These are phyloP conservation scores for Zarea fungicola DNA, from an alignment of 2,329 filamentous ascomycete species.

Conservation along the genomic window DNA sequence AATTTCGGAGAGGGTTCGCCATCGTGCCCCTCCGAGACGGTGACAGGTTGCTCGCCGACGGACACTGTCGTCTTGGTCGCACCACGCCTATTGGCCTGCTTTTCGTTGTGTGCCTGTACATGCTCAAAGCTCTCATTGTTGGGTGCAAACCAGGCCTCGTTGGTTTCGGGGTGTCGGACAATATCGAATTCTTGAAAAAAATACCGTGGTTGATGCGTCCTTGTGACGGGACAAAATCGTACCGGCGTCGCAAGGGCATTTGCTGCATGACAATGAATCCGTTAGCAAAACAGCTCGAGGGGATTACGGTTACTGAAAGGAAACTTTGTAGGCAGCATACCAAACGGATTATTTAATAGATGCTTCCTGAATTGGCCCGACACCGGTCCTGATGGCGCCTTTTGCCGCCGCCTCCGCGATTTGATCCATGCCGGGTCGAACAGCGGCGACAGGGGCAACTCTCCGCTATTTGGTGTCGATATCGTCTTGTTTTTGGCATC, in stretches of 20 bases:
- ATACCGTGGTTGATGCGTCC: constrained; percentile 46
- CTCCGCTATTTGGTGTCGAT: constrained; percentile 38
- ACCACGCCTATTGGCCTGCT: not conserved
- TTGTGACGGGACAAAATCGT: constrained; percentile 50
- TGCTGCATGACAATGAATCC: constrained; percentile 36
- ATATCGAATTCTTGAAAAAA: constrained; percentile 60
- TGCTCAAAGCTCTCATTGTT: constrained; percentile 31
- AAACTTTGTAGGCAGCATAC: constrained; percentile 33
- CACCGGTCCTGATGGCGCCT: constrained; percentile 27
- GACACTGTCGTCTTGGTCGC: too few relatives aligned
- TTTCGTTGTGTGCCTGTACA: constrained; percentile 15
- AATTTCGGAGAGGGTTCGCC: too few relatives aligned
- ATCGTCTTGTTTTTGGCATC: constrained; percentile 39
- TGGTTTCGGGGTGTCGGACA: constrained; percentile 48
- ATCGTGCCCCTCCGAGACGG: too few relatives aligned
- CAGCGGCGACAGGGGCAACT: constrained; percentile 49
- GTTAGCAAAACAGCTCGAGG: not conserved
- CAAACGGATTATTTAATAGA: constrained; percentile 59
- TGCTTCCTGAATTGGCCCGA: constrained; percentile 49
- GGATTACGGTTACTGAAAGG: too few relatives aligned
- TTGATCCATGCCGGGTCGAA: constrained; percentile 47
- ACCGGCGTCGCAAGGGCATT: constrained; percentile 56
- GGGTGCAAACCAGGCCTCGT: constrained; percentile 52
- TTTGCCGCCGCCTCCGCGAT: constrained; percentile 38
- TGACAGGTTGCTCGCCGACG: too few relatives aligned